Percentiles rank a stretch among this genome's conserved stretches.
These are phyloP conservation scores for Nigrospora osmanthi DNA, from an alignment of 2,329 filamentous ascomycete genomes.

Conservation along the genomic window DNA sequence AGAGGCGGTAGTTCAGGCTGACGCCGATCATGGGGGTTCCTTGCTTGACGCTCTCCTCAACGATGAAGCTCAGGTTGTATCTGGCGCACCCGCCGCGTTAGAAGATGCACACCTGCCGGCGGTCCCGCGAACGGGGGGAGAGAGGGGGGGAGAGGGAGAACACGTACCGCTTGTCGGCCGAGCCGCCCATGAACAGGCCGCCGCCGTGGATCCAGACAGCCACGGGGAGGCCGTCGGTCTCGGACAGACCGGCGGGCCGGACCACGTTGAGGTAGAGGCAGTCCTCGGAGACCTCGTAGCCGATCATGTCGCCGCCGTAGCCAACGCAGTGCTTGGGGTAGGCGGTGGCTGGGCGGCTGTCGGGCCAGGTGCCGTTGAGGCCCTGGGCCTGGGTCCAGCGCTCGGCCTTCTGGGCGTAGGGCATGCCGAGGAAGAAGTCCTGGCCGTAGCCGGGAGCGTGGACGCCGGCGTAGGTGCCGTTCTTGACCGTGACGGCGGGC, in stretches of 20 bases:
- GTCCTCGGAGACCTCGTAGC: slow-evolving; percentile 15
- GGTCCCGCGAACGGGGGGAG: no score
- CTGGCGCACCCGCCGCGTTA: no score
- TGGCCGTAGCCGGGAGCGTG: slow-evolving; percentile 29
- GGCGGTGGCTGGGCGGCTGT: slow-evolving; percentile 25
- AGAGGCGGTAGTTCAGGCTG: slow-evolving; percentile 38
- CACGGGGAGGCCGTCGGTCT: slow-evolving; percentile 31
- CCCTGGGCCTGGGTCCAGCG: slow-evolving; percentile 38
- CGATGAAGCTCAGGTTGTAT: slow-evolving; percentile 53
- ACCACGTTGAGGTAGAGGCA: slow-evolving; percentile 22
- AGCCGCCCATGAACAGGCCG: slow-evolving; percentile 15
- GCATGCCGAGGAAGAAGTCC: slow-evolving; percentile 40
- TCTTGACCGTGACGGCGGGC: slow-evolving; percentile 21
- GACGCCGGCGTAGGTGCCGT: slow-evolving; percentile 35
- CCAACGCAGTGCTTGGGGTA: slow-evolving; percentile 34
- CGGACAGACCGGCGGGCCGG: slow-evolving; percentile 11
- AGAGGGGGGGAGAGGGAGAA: no score
- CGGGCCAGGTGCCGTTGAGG: slow-evolving; percentile 32
- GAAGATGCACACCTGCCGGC: no score
- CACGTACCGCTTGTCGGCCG: slow-evolving; percentile 28
- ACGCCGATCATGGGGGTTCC: slow-evolving; percentile 39
- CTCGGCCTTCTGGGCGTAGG: slow-evolving; percentile 20
- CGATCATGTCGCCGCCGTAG: slow-evolving; percentile 25
- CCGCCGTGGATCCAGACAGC: slow-evolving; percentile 50
- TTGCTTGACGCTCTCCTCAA: slow-evolving; percentile 35